Base-by-base conservation (phyloP, 805 yeast genomes). In the Candida takata region DNA sequence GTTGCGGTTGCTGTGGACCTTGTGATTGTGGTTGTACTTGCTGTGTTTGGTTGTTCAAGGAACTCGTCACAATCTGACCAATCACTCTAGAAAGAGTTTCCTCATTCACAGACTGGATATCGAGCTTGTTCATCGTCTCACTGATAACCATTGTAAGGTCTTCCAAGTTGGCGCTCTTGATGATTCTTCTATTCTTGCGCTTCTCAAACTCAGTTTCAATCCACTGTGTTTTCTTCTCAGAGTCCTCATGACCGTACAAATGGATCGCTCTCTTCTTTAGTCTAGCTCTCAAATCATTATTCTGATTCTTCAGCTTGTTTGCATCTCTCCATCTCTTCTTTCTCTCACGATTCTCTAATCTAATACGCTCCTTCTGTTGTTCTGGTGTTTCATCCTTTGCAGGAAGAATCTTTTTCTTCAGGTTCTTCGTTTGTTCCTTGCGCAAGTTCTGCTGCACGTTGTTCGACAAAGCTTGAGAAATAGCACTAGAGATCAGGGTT, bases 281-380 rank as follows among this genome's bases (percentile, higher is more conserved):
- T 37, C 97, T 66, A 0, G 84, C 75, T 35, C 95, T 69, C 36
- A 90, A 64, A 53, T 90, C 97, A 49, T 85, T 81, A 55, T 87
- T 95, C 61, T 84, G 80, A 57, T 88, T 88, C 45, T 92, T 69
- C 41, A 80, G 80, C 8, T 74, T 71, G 52, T 90, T 86, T 19
- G 74, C 78, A 44, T 77, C 88, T 50, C 95, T 68, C 95, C 95
- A 85, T 45, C 74, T 72, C 60, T 82, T 79, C 61, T 85, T 85
- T 15, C 95, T 64, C 36, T 77, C 84, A 32, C 95, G 64, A 50
- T 85, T 85, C 32, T 77, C 88, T 18, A 70, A 48, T 33, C 87
- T 61, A 9, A 78, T 64, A 42, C 74, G 69, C 48, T 79, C 85
- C 42, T 70, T 70, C 31, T 64, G 66, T 28, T 57, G 51, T 19